Conservation (phyloP, 202 grass and related monocot genomes). For the Alloteropsis angusta region DNA sequence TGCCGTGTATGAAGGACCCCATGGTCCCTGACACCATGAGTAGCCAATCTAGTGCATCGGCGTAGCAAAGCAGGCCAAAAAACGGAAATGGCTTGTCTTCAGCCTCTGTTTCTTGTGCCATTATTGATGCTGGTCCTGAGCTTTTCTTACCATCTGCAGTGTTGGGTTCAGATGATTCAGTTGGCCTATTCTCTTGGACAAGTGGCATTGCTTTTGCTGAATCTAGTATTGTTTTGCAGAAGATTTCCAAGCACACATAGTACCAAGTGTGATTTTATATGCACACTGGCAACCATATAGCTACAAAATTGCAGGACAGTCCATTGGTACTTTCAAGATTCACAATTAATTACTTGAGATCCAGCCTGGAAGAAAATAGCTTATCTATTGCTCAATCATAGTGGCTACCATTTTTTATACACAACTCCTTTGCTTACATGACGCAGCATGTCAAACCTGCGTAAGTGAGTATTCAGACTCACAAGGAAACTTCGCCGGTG, state of each 20-base stretch:
- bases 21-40: slow-evolving; percentile 39
- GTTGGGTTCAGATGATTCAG: not conserved
- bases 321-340: slow-evolving; percentile 25
- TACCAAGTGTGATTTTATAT: not conserved
- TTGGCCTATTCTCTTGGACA: not conserved
- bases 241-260: not conserved
- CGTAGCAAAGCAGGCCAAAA: slow-evolving; percentile 36
- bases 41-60: slow-evolving; percentile 39
- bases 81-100: slow-evolving; percentile 22
- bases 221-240: not conserved
- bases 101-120: not conserved
- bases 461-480: not conserved
- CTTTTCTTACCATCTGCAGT: slow-evolving; percentile 6
- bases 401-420: not conserved
- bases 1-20: slow-evolving; percentile 44
- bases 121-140: not conserved
- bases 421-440: not conserved
- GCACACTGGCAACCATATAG: not conserved
- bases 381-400: not conserved
- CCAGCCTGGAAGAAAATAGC: not conserved
- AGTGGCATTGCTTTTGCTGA: slow-evolving; percentile 15
- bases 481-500: not conserved
- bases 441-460: not conserved
- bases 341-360: not conserved
- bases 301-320: not conserved